Evolutionary conservation across 2,329 filamentous ascomycete species (phyloP), one percentile per base, ranked within the genome.

Genomic region (Fusarium sp.): DNA sequence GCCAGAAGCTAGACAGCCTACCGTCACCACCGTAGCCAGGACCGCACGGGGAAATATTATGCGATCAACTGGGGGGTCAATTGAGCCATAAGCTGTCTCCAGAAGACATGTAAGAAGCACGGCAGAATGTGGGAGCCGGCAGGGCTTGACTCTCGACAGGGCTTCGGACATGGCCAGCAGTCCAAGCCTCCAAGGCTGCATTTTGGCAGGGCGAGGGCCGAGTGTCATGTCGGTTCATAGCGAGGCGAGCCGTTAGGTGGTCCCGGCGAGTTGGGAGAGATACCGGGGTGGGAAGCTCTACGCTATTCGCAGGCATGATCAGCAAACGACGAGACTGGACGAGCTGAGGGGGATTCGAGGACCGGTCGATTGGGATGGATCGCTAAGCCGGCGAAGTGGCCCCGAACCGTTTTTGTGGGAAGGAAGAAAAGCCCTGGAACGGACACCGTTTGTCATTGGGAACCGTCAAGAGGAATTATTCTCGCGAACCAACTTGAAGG

Each of bases 221-320:
- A 78, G 75, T 77, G 70, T 76, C 74, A 78, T 78, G 68, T 78
- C 77, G 77, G 75, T 70, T 78, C 59, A 67, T 69, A 41, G 60
- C 76, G 74, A 78, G 76, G 77, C 75, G 77, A 78, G 76, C 77
- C 75, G 73, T 68, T 68, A 77, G 62, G 64, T 70, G 70, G 76
- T 76, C 75, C 76, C 77, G 70, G 72, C 67, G 70, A 76, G 63
- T 76, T 78, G 77, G 76, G 59, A 68, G 63, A 74, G 64, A 61
- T 59, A 50, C 76, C 59, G 48, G 75, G 77, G 73, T 67, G 34
- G 56, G 27, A 35, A 66, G 70, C 52, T 63, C 70, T 68, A 63
- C 66, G 35, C 72, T 75, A 58, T 58, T 73, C 63, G 39, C 18
- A 75, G 72, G 39, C 57, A 69, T 68, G 70, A 71, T 75, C 72